Conservation (phyloP, 306 rosid species). For the Medicago truncatula region DNA sequence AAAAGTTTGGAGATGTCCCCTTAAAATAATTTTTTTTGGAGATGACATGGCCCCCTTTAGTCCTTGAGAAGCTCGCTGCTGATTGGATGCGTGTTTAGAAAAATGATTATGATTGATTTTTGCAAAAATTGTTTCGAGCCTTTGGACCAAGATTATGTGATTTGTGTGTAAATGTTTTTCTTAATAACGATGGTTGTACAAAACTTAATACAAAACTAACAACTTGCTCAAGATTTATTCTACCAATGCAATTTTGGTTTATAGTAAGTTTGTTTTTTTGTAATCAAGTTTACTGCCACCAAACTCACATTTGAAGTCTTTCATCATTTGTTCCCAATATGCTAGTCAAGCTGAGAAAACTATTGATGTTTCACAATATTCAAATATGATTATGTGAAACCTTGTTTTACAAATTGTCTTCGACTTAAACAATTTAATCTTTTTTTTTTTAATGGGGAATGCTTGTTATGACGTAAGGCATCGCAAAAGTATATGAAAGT, state of each 20-base stretch:
- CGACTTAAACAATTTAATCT: background rate
- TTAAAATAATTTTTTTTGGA: too few relatives aligned
- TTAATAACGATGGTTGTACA: too few relatives aligned
- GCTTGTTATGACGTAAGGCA: background rate
- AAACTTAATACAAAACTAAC: too few relatives aligned
- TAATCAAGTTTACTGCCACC: background rate
- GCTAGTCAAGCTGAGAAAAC: background rate
- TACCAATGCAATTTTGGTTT: background rate
- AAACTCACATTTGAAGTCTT: background rate
- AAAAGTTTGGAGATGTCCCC: too few relatives aligned
- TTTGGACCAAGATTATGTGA: too few relatives aligned
- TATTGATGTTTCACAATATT: background rate
- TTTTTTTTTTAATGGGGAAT: too few relatives aligned
- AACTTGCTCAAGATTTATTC: too few relatives aligned
- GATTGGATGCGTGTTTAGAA: background rate
- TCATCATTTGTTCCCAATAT: background rate
- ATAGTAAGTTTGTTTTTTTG: background rate
- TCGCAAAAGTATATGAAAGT: background rate
- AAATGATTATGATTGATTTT: background rate
- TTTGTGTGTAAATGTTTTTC: too few relatives aligned
- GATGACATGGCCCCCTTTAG: too few relatives aligned
- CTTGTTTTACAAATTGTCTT: background rate
- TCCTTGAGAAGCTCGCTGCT: too few relatives aligned
- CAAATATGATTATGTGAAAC: background rate
- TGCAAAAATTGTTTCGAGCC: background rate